Conservation (phyloP, 495 filamentous ascomycete species). For the Niebla homalea region DNA sequence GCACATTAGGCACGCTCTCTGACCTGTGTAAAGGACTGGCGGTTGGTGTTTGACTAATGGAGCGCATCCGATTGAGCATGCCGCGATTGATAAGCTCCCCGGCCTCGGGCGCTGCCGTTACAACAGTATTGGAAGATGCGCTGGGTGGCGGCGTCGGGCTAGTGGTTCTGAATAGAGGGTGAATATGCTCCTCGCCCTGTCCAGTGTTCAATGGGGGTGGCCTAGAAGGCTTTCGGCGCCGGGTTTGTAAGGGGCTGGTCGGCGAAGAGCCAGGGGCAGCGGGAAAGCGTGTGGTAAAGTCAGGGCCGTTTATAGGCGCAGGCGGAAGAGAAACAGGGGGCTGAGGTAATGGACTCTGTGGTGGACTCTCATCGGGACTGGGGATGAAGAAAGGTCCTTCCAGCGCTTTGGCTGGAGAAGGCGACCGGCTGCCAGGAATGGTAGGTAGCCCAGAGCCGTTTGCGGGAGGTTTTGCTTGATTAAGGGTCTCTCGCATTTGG, state of each 20-base stretch:
- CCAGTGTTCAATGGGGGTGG: constrained; percentile 1
- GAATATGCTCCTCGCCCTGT: constrained; percentile 54
- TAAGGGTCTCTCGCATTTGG: constrained; percentile 40
- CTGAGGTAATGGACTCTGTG: constrained; percentile 16
- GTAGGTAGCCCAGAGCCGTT: constrained; percentile 12
- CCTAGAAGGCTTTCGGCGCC: constrained; percentile 7
- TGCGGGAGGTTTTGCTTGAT: constrained; percentile 17
- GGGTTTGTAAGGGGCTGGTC: background rate
- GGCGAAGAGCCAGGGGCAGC: background rate
- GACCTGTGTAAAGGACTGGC: constrained; percentile 38
- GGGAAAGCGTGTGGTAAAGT: constrained; percentile 10
- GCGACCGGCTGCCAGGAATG: constrained; percentile 18
- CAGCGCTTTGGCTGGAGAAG: constrained; percentile 19
- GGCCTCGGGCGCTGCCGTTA: constrained; percentile 56
- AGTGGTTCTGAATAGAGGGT: constrained; percentile 70
- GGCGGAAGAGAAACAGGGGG: constrained; percentile 10
- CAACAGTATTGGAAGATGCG: constrained; percentile 52
- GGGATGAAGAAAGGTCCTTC: constrained; percentile 17
- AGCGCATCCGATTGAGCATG: constrained; percentile 51
- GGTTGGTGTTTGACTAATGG: constrained; percentile 45
- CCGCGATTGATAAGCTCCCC: constrained; percentile 51
- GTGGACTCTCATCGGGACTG: constrained; percentile 15
- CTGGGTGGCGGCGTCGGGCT: constrained; percentile 58
- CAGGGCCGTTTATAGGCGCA: constrained; percentile 6
- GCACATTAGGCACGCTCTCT: constrained; percentile 24